Percentiles rank a stretch among this genome's conserved stretches.
These are phyloP conservation scores for Aspergillus ustus DNA, from an alignment of 2,329 filamentous ascomycete species.

Conservation along the genomic window DNA sequence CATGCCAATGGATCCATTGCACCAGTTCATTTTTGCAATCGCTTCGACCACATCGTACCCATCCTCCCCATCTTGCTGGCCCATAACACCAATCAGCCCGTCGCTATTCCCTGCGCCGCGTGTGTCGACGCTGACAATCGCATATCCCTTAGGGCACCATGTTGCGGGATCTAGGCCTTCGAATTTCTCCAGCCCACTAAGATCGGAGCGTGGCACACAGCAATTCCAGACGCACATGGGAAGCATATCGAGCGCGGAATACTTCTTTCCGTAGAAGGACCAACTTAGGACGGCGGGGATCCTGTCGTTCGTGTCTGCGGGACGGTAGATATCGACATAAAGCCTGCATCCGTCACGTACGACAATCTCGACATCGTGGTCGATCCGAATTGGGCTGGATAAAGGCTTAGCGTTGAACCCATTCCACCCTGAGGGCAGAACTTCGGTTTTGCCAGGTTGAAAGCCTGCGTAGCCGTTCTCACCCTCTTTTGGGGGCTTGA, in stretches of 20 bases:
- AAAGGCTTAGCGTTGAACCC: conserved; percentile 41
- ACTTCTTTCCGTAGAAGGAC: conserved; percentile 54
- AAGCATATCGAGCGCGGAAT: conserved; percentile 44
- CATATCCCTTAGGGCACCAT: conserved; percentile 39
- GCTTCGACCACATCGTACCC: conserved; percentile 52
- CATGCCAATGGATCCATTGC: conserved; percentile 50
- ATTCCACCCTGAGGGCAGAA: conserved; percentile 45
- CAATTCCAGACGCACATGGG: conserved; percentile 46
- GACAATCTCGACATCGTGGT: conserved; percentile 52
- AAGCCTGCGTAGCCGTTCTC: conserved; percentile 50
- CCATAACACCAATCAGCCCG: conserved; percentile 44
- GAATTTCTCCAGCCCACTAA: conserved; percentile 46
- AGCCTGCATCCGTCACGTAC: conserved; percentile 49
- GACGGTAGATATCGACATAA: conserved; percentile 53
- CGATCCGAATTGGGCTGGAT: conserved; percentile 46
- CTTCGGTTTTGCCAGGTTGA: conserved; percentile 43
- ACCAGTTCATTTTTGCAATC: conserved; percentile 50
- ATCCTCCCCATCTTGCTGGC: conserved; percentile 51
- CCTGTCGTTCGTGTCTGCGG: conserved; percentile 35
- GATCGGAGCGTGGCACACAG: conserved; percentile 36
- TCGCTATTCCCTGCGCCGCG: conserved; percentile 42
- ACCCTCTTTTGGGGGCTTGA: conserved; percentile 36
- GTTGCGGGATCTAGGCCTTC: conserved; percentile 48
- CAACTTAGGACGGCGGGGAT: conserved; percentile 52
- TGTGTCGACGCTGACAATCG: conserved; percentile 41